Conservation (phyloP, 495 filamentous ascomycete species). For the Talaromyces adpressus region DNA sequence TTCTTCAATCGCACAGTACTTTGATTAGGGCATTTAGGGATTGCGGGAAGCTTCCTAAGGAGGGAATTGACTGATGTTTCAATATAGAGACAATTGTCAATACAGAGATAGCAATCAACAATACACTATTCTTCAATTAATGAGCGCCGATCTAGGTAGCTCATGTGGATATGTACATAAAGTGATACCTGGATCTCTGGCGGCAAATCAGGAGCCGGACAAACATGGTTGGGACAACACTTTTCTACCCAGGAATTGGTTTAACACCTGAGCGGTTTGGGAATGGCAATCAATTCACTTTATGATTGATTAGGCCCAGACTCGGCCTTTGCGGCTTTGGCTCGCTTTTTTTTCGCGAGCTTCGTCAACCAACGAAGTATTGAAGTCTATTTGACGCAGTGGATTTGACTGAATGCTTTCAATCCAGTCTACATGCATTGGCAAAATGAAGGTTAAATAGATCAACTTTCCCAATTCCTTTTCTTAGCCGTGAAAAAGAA, state of each 20-base stretch:
- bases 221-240: background rate
- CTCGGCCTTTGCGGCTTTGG: background rate
- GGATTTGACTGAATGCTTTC: background rate
- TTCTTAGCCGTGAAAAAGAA: constrained; percentile 34
- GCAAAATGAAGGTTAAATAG: background rate
- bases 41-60: background rate
- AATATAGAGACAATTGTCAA: background rate
- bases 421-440: background rate
- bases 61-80: background rate
- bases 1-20: background rate
- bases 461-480: constrained; percentile 29
- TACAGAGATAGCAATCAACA: background rate
- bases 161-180: background rate
- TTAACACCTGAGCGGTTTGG: background rate
- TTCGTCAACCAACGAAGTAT: background rate
- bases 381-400: background rate
- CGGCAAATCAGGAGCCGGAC: background rate
- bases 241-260: background rate
- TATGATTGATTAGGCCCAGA: background rate
- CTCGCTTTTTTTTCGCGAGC: background rate
- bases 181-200: background rate
- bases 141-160: background rate
- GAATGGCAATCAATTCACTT: background rate
- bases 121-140: background rate
- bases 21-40: background rate